Base-by-base conservation (phyloP, 2,329 filamentous ascomycete species). In the Lojkania enalia region DNA sequence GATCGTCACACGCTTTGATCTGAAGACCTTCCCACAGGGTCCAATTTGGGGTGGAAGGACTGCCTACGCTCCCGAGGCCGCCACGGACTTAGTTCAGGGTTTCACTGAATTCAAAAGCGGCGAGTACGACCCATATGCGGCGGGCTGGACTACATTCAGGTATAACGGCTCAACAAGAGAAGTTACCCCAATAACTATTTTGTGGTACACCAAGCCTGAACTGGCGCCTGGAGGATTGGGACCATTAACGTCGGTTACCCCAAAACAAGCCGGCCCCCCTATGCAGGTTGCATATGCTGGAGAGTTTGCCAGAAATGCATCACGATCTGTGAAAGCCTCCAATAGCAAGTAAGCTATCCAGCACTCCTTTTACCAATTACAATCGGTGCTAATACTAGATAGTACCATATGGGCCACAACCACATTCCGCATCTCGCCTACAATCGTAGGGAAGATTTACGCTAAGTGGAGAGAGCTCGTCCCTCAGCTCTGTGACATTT, bases 1-100 rank as follows among this genome's bases (percentile, higher is more conserved):
- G 2, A 53, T 74, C 3, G 71, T 74, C 12, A 73, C 71, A 1
- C 58, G 67, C 3, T 73, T 74, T 38, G 69, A 72, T 36, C 35
- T 74, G 4, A 54, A 64, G 48, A 63, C 51, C 11, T 58, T 52
- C 18, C 48, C 48, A 7, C 43, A 47, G 6, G 45, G 49, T 5
- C 39, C 37, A 1, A 37, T 61, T 13, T 61, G 53, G 46, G 54
- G 56, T 12, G 59, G 57, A 7, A 42, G 51, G 18, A 54, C 48
- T 16, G 46, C 52, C 3, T 60, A 48, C 16, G 32, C 32, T 2
- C 48, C 54, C 5, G 42, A 43, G 9, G 54, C 55, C 14, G 50
- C 46, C 4, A 31, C 18, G 20, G 40, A 44, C 32, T 37, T 61
- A 11, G 42, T 61, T 2, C 38, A 44, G 4, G 58, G 49, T 2